Conservation (phyloP, 768 basidiomycete species). For the Boletus sp. region DNA sequence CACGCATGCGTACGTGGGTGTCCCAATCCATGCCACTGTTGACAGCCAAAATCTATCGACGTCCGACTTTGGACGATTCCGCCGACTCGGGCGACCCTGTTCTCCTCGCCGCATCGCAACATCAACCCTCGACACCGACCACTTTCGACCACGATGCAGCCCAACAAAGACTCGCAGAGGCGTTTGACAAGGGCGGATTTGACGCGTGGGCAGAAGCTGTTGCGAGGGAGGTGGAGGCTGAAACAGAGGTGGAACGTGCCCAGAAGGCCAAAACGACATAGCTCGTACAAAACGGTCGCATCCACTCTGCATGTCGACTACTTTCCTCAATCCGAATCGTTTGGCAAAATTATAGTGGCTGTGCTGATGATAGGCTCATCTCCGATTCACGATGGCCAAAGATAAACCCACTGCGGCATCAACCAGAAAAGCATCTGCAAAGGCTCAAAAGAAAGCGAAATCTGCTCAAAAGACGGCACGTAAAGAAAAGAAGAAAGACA, state of each 20-base stretch:
- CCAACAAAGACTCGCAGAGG: constrained; percentile 49
- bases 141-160: constrained; percentile 38
- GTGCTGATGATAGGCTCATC: background rate
- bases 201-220: constrained; percentile 54
- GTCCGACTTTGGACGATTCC: constrained; percentile 30
- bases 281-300: background rate
- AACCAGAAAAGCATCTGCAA: constrained; percentile 46
- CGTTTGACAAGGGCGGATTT: constrained; percentile 61
- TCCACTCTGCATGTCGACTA: background rate
- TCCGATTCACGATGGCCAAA: constrained; percentile 16
- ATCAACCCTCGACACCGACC: background rate
- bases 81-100: constrained; percentile 3
- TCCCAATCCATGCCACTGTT: constrained; percentile 48
- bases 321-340: background rate
- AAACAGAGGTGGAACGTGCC: constrained; percentile 48
- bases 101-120: background rate
- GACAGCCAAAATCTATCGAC: constrained; percentile 50
- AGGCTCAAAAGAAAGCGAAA: constrained; percentile 67
- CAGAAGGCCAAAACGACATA: constrained; percentile 12
- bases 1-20: constrained; percentile 51
- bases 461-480: constrained; percentile 64
- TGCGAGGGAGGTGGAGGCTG: constrained; percentile 55
- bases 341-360: background rate
- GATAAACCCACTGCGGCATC: constrained; percentile 8
- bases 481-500: constrained; percentile 63